Conservation (phyloP, 345 rosid genomes). For the Eucalyptus cloeziana region DNA sequence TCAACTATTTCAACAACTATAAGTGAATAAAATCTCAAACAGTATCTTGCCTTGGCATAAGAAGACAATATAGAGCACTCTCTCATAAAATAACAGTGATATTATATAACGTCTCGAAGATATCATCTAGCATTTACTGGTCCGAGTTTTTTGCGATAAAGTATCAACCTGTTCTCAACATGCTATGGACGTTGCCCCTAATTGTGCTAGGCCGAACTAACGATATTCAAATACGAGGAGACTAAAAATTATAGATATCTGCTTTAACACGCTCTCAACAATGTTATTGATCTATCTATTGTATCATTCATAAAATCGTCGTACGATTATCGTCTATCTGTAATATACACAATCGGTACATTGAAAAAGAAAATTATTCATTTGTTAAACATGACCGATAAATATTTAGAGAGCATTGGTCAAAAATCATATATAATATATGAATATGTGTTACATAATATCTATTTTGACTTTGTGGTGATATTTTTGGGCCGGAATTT, state of each 20-base stretch:
- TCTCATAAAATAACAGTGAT: not conserved
- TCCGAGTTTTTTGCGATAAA: not conserved
- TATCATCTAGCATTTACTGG: not conserved
- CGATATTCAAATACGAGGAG: not conserved
- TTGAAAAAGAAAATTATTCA: not conserved
- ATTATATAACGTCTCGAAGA: not conserved
- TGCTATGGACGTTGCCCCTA: not conserved
- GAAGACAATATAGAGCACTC: not conserved
- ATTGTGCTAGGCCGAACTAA: not conserved
- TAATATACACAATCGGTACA: not conserved
- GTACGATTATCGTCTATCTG: not conserved
- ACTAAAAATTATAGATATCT: not conserved
- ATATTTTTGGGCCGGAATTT: not conserved
- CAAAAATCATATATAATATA: not conserved
- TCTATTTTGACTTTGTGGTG: not conserved
- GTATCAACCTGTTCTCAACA: not conserved
- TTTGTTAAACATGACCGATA: not conserved
- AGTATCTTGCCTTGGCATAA: not conserved
- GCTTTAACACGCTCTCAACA: not conserved
- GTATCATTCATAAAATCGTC: not conserved
- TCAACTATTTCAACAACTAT: not conserved
- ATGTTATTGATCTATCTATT: not conserved
- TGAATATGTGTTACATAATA: not conserved
- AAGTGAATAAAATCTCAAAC: not conserved
- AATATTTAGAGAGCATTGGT: not conserved